Evolutionary conservation across 2,329 filamentous ascomycete species (phyloP).

Genomic region (Lachnellula hyalina): DNA sequence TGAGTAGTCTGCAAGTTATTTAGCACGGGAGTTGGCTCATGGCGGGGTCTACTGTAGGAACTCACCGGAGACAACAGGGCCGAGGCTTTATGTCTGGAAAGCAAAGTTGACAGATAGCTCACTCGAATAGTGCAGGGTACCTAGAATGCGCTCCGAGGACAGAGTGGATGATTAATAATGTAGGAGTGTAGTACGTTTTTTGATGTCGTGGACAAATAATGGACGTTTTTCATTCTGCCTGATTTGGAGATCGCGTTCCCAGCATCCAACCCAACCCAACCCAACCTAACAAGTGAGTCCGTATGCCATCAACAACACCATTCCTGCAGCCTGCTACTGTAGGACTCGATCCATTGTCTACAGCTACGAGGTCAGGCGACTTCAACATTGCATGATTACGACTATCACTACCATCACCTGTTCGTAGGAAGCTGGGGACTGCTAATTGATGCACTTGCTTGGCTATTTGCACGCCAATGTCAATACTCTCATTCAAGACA

Average conservation of each 20-base stretch:
- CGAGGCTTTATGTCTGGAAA: background rate
- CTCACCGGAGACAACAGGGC: background rate
- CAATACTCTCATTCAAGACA: too few species aligned
- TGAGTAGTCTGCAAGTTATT: background rate
- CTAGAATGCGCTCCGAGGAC: background rate
- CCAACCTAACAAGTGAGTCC: too few species aligned
- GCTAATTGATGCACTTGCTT: too few species aligned
- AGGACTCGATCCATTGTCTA: too few species aligned
- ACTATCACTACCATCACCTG: background rate
- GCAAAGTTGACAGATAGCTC: constrained; percentile 5
- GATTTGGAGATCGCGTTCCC: constrained; percentile 5
- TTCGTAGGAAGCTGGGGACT: too few species aligned
- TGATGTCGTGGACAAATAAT: background rate
- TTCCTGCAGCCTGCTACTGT: too few species aligned
- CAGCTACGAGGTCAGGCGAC: too few species aligned
- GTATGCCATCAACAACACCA: too few species aligned
- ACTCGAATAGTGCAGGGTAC: background rate
- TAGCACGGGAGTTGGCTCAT: background rate
- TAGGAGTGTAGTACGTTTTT: background rate
- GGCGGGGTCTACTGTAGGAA: background rate
- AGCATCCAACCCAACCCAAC: too few species aligned
- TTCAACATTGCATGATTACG: background rate
- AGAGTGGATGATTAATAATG: constrained; percentile 1
- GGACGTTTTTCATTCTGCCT: constrained; percentile 11
- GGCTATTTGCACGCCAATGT: too few species aligned